These are phyloP conservation scores for Diplodia seriata DNA, from an alignment of 2,329 filamentous ascomycete species.

Conservation along the genomic window DNA sequence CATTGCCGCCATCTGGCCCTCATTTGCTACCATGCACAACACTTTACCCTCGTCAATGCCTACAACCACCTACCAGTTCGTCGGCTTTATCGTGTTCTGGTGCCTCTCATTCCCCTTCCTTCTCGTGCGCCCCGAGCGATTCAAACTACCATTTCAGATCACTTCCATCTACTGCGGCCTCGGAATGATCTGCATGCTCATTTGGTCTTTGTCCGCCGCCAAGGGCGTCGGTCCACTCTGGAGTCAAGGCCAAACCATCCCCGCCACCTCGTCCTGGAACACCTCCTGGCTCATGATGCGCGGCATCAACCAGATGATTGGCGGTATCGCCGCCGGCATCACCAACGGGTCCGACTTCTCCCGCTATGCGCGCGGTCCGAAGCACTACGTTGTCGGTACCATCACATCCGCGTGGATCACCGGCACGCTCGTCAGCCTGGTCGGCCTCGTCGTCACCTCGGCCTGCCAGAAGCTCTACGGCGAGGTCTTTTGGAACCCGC, in stretches of 20 bases:
- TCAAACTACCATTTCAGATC: slow-evolving; percentile 56
- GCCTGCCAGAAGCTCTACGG: slow-evolving; percentile 49
- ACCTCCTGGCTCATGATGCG: slow-evolving; percentile 56
- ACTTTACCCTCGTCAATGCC: slow-evolving; percentile 45
- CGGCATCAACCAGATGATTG: slow-evolving; percentile 54
- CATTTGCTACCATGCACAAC: slow-evolving; percentile 44
- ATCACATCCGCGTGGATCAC: slow-evolving; percentile 51
- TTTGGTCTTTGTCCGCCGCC: slow-evolving; percentile 56
- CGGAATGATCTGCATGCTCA: slow-evolving; percentile 55
- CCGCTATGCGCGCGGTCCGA: slow-evolving; percentile 49
- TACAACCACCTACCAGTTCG: slow-evolving; percentile 46
- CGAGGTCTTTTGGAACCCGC: slow-evolving; percentile 51
- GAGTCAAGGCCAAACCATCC: slow-evolving; percentile 47
- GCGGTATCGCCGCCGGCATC: slow-evolving; percentile 51
- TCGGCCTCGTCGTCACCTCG: slow-evolving; percentile 53
- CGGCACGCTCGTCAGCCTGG: slow-evolving; percentile 51
- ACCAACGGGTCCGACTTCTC: slow-evolving; percentile 56
- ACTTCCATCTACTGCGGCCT: slow-evolving; percentile 54
- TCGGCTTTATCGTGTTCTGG: slow-evolving; percentile 47
- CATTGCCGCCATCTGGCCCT: slow-evolving; percentile 47
- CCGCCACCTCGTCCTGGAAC: slow-evolving; percentile 47
- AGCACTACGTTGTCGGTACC: slow-evolving; percentile 50
- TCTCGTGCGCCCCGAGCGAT: slow-evolving; percentile 58
- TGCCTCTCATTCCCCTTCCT: slow-evolving; percentile 53
- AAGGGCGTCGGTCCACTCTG: slow-evolving; percentile 55